Base-by-base conservation (phyloP, 179 eudicot genomes). In the Gypsophila paniculata region DNA sequence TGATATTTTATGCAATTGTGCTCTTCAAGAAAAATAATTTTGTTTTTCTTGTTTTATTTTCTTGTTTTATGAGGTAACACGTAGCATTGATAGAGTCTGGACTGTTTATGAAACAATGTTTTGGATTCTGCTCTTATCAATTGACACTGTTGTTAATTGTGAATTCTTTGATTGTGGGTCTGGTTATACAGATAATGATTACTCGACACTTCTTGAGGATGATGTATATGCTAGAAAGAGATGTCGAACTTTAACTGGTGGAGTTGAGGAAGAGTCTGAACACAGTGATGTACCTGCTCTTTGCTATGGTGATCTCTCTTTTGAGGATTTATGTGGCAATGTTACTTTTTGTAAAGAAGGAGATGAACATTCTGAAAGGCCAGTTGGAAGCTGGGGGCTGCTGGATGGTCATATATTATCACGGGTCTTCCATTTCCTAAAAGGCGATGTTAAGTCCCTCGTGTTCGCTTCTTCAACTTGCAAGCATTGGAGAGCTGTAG, bases 401-500 rank as follows among this genome's bases (percentile, higher is more conserved):
- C 79, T 93, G 68, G 86, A 91, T 81, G 96, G 91, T 69, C 87
- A 78, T 82, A 80, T 89, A 39, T 79, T 93, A 75, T 97, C 97
- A 70, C 82, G 98, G 65, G 78, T 91, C 54, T 91, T 89, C 72
- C 91, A 93, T 87, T 88, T 89, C 72, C 92, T 93, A 53, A 86
- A 87, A 79, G 77, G 82, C 57, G 98, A 93, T 80, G 36, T 88
- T 19, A 88, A 84, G 72, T 86, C 98, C 34, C 83, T 93, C 36
- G 82, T 81, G 64, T 71, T 81, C 81, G 88, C 90, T 71, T 75
- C 82, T 76, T 83, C 81, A 73, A 91, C 97, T 79, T 93, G 98
- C 78, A 89, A 87, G 81, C 91, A 86, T 59, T 93, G 98, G 98
- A 84, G 91, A 83, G 77, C 86, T 66, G 88, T 86, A 54, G 85